Evolutionary conservation across 2,329 filamentous ascomycete genomes (phyloP).

Genomic region (Spiromastix sp.): DNA sequence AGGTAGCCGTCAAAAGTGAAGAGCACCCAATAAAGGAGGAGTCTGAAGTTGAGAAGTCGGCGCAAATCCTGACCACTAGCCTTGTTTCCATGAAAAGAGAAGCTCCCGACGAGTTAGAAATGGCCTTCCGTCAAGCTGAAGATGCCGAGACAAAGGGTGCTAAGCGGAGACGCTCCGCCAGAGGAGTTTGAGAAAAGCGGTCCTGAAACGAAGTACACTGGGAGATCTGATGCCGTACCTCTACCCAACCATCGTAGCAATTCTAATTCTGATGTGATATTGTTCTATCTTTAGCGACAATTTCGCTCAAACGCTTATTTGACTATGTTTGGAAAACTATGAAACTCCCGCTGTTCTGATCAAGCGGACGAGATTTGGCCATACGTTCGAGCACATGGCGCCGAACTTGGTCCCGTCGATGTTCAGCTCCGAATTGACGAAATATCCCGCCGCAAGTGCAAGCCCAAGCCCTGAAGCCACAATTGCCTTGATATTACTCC

Average conservation of each 20-base stretch:
- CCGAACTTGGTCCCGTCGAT: background rate
- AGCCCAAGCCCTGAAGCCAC: conserved; percentile 4
- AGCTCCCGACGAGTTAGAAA: conserved; percentile 5
- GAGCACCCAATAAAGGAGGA: background rate
- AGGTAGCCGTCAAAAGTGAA: conserved; percentile 5
- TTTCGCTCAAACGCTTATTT: too few relatives aligned
- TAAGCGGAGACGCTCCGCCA: conserved; percentile 8
- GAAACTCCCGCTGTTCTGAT: too few relatives aligned
- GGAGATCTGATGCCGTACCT: too few relatives aligned
- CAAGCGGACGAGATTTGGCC: background rate
- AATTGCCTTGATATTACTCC: background rate
- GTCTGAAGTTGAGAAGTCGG: conserved; percentile 1
- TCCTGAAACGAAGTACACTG: background rate
- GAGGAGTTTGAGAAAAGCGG: conserved; percentile 2
- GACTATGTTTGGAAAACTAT: too few relatives aligned
- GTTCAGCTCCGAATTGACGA: conserved; percentile 3
- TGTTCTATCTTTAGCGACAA: too few relatives aligned
- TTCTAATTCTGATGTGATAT: too few relatives aligned
- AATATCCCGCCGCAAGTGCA: conserved; percentile 3
- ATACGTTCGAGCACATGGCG: conserved; percentile 2
- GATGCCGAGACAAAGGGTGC: background rate
- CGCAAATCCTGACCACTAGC: background rate
- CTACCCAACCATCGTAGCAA: too few relatives aligned
- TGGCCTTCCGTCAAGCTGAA: background rate
- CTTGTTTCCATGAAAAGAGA: conserved; percentile 10